A percentile compares a stretch with the other conserved stretches of the same genome.
Evolutionary conservation across 2,329 filamentous ascomycete genomes (phyloP).

Genomic region (Chrysosporium keratinophilum): DNA sequence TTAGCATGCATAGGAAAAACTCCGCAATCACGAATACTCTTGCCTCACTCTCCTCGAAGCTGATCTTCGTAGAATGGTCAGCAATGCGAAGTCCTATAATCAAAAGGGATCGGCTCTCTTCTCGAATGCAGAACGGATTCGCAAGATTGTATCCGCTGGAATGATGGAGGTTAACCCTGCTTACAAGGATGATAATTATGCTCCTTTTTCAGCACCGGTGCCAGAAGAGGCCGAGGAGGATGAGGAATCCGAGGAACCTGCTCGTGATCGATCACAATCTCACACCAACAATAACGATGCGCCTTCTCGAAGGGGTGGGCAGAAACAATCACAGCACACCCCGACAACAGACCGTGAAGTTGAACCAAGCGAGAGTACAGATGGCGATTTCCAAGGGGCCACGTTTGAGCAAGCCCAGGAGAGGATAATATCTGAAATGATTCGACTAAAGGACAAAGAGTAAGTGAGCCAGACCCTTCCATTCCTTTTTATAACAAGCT

Average conservation of each 20-base stretch:
- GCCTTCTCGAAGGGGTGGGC: background rate
- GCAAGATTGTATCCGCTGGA: slow-evolving; percentile 76
- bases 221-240: slow-evolving; percentile 44
- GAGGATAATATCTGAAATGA: slow-evolving; percentile 66
- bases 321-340: slow-evolving; percentile 1
- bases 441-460: slow-evolving; percentile 56
- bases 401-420: slow-evolving; percentile 78
- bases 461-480: slow-evolving; percentile 32
- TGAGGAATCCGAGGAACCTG: background rate
- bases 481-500: slow-evolving; percentile 12
- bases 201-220: slow-evolving; percentile 62
- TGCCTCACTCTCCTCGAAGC: slow-evolving; percentile 66
- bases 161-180: slow-evolving; percentile 82
- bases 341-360: slow-evolving; percentile 21
- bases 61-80: slow-evolving; percentile 78
- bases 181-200: slow-evolving; percentile 59
- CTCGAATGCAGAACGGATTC: slow-evolving; percentile 74
- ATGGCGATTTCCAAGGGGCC: slow-evolving; percentile 54
- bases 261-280: slow-evolving; percentile 14
- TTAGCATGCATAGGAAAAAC: slow-evolving; percentile 42
- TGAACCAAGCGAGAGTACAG: background rate
- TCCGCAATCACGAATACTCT: slow-evolving; percentile 57
- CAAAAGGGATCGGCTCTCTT: slow-evolving; percentile 60
- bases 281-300: background rate
- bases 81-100: slow-evolving; percentile 79